These are phyloP conservation scores for Umbelopsis ramanniana DNA, from an alignment of 192 early-diverging fungal species.

Conservation along the genomic window DNA sequence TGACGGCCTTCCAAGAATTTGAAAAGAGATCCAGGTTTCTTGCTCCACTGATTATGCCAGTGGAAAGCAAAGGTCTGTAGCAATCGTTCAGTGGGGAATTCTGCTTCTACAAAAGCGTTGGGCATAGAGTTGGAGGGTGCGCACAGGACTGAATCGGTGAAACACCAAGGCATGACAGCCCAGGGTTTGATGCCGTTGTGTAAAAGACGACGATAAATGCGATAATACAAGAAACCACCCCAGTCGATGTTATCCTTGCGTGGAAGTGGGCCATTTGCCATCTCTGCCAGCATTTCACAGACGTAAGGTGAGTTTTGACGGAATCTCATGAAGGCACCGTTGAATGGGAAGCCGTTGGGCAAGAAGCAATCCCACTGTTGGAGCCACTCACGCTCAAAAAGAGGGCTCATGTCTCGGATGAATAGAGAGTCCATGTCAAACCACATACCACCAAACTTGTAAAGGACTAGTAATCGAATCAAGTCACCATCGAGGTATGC, in stretches of 20 bases:
- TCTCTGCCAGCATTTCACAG: slow-evolving; percentile 47
- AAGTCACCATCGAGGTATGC: slow-evolving; percentile 52
- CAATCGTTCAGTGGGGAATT: slow-evolving; percentile 37
- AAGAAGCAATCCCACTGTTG: slow-evolving; percentile 53
- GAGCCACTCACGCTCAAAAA: slow-evolving; percentile 49
- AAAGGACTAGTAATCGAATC: slow-evolving; percentile 44
- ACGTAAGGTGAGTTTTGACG: slow-evolving; percentile 47
- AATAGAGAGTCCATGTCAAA: slow-evolving; percentile 54
- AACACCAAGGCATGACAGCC: slow-evolving; percentile 50
- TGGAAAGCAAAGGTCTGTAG: slow-evolving; percentile 48
- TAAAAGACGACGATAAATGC: slow-evolving; percentile 41
- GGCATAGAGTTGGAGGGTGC: slow-evolving; percentile 47
- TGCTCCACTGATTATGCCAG: slow-evolving; percentile 55
- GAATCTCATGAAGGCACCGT: slow-evolving; percentile 52
- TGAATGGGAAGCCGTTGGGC: slow-evolving; percentile 45
- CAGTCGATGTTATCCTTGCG: slow-evolving; percentile 42
- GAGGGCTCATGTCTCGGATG: slow-evolving; percentile 45
- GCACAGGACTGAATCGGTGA: slow-evolving; percentile 46
- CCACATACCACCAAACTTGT: slow-evolving; percentile 52
- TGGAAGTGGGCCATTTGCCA: slow-evolving; percentile 43
- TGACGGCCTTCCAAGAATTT: slow-evolving; percentile 38
- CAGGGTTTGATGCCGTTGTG: slow-evolving; percentile 44
- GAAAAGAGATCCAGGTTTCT: slow-evolving; percentile 44
- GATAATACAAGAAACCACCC: slow-evolving; percentile 47
- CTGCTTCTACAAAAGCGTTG: slow-evolving; percentile 43